Conservation (phyloP, 2,329 filamentous ascomycete genomes). For the Aspergillus quadrilineatus region DNA sequence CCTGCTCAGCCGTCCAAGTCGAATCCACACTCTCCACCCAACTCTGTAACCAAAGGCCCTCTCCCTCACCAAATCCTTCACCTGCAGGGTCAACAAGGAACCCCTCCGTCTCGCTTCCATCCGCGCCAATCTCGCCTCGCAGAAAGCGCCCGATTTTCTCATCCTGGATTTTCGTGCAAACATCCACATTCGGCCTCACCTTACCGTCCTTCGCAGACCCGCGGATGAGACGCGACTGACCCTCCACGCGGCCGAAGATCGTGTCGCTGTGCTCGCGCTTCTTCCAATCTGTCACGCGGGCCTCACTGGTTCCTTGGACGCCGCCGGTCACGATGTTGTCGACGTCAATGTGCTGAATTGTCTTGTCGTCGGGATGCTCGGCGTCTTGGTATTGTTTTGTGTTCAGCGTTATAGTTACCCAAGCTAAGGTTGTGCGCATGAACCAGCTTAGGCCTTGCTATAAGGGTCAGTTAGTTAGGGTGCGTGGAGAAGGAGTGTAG, state of each 20-base stretch:
- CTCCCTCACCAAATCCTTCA: slow-evolving; percentile 42
- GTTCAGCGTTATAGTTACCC: slow-evolving; percentile 67
- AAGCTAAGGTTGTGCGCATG: slow-evolving; percentile 67
- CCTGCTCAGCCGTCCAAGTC: slow-evolving; percentile 57
- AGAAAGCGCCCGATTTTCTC: slow-evolving; percentile 40
- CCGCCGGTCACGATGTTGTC: slow-evolving; percentile 70
- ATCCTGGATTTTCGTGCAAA: slow-evolving; percentile 43
- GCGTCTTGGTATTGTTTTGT: slow-evolving; percentile 60
- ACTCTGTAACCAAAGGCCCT: slow-evolving; percentile 50
- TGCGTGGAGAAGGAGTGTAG: slow-evolving; percentile 4
- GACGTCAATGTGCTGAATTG: slow-evolving; percentile 65
- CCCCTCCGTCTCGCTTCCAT: slow-evolving; percentile 57
- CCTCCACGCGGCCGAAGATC: slow-evolving; percentile 72
- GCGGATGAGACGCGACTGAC: slow-evolving; percentile 55
- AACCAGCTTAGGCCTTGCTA: slow-evolving; percentile 70
- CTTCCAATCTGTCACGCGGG: slow-evolving; percentile 57
- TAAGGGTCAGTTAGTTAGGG: slow-evolving; percentile 1
- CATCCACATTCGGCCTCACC: slow-evolving; percentile 34
- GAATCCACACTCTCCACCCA: slow-evolving; percentile 49
- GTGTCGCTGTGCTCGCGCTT: slow-evolving; percentile 70
- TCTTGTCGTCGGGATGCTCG: slow-evolving; percentile 41
- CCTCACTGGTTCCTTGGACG: slow-evolving; percentile 64
- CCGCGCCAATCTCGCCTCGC: slow-evolving; percentile 44
- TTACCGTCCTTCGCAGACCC: slow-evolving; percentile 36
- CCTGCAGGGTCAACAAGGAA: slow-evolving; percentile 58